Base-by-base conservation (phyloP, 1,284 basidiomycete genomes). In the Mycosarcoma mackinlayi region DNA sequence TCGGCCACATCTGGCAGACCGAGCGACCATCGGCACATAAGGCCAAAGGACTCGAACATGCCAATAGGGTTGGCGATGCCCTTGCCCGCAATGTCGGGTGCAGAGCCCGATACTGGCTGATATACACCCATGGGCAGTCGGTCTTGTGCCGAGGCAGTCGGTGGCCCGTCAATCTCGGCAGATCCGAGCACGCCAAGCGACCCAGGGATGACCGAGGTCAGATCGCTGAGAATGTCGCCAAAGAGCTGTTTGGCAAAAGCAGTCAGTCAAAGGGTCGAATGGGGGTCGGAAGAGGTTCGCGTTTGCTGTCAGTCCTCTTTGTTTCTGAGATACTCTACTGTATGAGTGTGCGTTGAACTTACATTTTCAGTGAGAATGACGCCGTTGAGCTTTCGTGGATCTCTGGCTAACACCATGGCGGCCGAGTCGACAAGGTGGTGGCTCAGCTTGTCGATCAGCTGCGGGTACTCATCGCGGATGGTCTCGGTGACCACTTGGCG, bases 51-150 rank as follows among this genome's bases (percentile, higher is more conserved):
- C 62, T 97, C 89, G 81, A 98, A 97, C 23, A 94, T 97, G 53
- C 94, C 95, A 75, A 98, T 89, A 27, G 94, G 95, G 84, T 98
- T 98, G 68, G 94, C 95, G 76, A 96, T 93, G 28, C 92, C 92
- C 83, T 92, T 86, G 5, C 93, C 94, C 9, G 94, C 93, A 73
- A 97, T 97, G 80, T 97, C 94, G 42, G 94, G 94, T 2, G 94
- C 95, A 3, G 75, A 75, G 44, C 84, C 82, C 45, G 82, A 81
- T 37, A 95, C 94, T 58, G 95, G 94, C 84, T 98, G 95, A 85
- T 98, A 98, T 52, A 98, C 85, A 39, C 95, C 95, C 10, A 83
- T 85, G 19, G 89, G 87, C 23, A 62, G 25, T 19, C 57, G 47
- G 13, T 35, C 57, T n/a, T 50, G 31, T 19, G 46, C 37, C 13